Percentiles rank a stretch among this genome's conserved stretches.
Conservation (phyloP, 768 basidiomycete species). For the Omphalotus guepiniiformis region DNA sequence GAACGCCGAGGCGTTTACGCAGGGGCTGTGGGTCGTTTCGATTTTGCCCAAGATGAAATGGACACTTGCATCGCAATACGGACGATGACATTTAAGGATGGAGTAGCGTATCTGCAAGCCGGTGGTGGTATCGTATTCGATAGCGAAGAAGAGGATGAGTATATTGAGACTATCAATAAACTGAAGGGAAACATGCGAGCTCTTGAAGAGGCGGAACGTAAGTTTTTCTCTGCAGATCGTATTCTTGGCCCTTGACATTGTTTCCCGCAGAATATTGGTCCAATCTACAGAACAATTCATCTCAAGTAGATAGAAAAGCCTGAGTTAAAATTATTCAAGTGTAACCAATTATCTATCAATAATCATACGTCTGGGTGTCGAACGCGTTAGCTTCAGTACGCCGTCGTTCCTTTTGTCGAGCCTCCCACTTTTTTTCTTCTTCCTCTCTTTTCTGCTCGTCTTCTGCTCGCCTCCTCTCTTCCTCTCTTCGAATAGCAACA, state of each 20-base stretch:
- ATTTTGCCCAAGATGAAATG: conserved; percentile 92
- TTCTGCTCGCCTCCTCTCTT: conserved; percentile 23
- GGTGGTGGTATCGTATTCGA: conserved; percentile 98
- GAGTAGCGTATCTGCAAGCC: conserved; percentile 88
- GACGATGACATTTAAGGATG: conserved; percentile 96
- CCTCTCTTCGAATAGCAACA: conserved; percentile 39
- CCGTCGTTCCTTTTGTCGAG: not conserved
- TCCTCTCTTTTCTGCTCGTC: conserved; percentile 8
- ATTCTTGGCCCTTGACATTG: conserved; percentile 12
- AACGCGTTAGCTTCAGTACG: not conserved
- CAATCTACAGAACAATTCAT: conserved; percentile 50
- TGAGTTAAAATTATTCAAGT: not conserved
- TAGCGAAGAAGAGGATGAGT: conserved; percentile 97
- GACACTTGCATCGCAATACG: conserved; percentile 99
- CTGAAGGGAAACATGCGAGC: conserved; percentile 82
- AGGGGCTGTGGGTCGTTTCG: conserved; percentile 96
- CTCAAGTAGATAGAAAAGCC: conserved; percentile 15
- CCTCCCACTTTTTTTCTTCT: not conserved
- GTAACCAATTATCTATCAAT: not conserved
- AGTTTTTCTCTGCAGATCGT: conserved; percentile 26
- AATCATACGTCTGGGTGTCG: not conserved
- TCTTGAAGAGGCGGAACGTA: conserved; percentile 84
- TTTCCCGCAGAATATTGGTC: conserved; percentile 62
- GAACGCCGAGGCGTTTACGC: conserved; percentile 94
- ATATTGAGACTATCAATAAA: conserved; percentile 94